Evolutionary conservation across 2,329 filamentous ascomycete species (phyloP), one percentile per base, ranked within the genome.

Genomic region (Coniochaeta hoffmannii): DNA sequence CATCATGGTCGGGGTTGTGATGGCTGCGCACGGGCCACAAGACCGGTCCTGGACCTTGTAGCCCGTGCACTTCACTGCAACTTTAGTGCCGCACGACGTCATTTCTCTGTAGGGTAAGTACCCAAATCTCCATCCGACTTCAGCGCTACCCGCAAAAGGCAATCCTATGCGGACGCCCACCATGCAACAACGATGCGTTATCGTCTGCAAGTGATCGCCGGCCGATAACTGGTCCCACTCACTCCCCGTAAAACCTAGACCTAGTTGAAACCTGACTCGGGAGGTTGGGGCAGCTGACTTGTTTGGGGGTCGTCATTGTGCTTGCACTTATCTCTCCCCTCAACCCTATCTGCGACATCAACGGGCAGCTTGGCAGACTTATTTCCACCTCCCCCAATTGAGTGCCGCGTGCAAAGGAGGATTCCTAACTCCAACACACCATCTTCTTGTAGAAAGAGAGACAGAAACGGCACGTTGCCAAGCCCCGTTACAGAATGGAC

Each of bases 401-500:
- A n/a, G n/a, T n/a, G n/a, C n/a, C n/a, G n/a, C n/a, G n/a, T n/a
- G n/a, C n/a, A n/a, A n/a, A n/a, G n/a, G n/a, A n/a, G n/a, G n/a
- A n/a, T n/a, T n/a, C n/a, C n/a, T n/a, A n/a, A n/a, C n/a, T n/a
- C n/a, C 30, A 32, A 32, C 30, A 8, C 30, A 32, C 30, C 30
- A 32, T 32, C 30, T 8, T 32, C 30, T n/a, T n/a, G n/a, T n/a
- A n/a, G n/a, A n/a, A n/a, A n/a, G n/a, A n/a, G n/a, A n/a, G 30
- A 4, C 17, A 22, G 17, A 38, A 19, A 17, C 12, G 3, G 5
- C 7, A 32, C 12, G 17, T 38, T 19, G 53, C 46, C 46, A 50
- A 50, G 46, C 31, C 46, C 26, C 54, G 24, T 50, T 34, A 31
- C 26, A 55, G 32, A 19, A 73, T 73, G 72, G 71, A 74, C 22